Evolutionary conservation across 2,329 filamentous ascomycete genomes (phyloP).

Genomic region (Paecilomyces niveus): DNA sequence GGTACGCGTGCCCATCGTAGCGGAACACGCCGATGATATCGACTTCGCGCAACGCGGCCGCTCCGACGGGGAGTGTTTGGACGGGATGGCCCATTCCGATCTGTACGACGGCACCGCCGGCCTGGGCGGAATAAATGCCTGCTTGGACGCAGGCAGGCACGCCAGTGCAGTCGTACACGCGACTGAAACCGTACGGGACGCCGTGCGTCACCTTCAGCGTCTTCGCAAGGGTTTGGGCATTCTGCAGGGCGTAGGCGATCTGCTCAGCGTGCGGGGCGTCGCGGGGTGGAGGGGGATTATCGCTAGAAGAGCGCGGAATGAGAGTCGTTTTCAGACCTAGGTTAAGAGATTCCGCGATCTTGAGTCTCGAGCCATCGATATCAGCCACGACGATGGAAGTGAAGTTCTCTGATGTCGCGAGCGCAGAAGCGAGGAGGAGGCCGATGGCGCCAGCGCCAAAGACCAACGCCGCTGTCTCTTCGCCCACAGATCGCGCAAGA

Average conservation of each 20-base stretch:
- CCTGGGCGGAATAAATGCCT: constrained; percentile 37
- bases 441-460: constrained; percentile 58
- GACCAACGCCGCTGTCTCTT: constrained; percentile 45
- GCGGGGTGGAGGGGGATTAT: constrained; percentile 19
- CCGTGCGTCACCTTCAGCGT: constrained; percentile 20
- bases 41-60: constrained; percentile 49
- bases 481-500: constrained; percentile 34
- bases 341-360: constrained; percentile 43
- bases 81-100: constrained; percentile 52
- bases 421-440: constrained; percentile 51
- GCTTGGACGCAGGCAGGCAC: constrained; percentile 39
- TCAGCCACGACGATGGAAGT: constrained; percentile 53
- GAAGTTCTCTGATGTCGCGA: constrained; percentile 49
- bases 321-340: constrained; percentile 30
- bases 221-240: constrained; percentile 28
- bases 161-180: constrained; percentile 42
- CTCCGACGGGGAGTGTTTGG: constrained; percentile 47
- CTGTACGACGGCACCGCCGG: constrained; percentile 48
- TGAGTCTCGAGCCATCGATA: constrained; percentile 50
- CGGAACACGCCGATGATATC: constrained; percentile 53
- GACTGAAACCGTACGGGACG: constrained; percentile 29
- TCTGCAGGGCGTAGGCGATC: constrained; percentile 24
- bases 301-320: constrained; percentile 22
- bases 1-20: constrained; percentile 48
- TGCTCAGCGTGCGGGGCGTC: constrained; percentile 26